phyloP scores from a whole-genome alignment of 2,329 filamentous ascomycete genomes.

The Rhinocladiella mackenziei region DNA sequence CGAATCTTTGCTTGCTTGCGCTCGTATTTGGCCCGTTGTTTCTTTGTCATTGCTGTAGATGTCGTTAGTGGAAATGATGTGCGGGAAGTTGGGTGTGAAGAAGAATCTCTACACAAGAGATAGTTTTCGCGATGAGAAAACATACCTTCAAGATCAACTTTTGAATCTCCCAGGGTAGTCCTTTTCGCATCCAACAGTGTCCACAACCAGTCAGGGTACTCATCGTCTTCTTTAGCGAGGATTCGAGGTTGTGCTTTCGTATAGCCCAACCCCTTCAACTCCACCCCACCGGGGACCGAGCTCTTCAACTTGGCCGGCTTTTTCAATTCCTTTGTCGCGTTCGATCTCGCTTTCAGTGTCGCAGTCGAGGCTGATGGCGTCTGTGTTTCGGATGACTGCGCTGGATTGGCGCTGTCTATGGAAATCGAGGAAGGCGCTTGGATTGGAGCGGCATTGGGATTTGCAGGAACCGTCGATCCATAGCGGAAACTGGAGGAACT shows the following conservation, averaged over 20 bases:
- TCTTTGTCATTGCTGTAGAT: slow-evolving; percentile 40
- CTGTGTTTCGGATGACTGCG: slow-evolving; percentile 34
- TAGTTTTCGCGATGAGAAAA: neutral
- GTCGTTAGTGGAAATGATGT: slow-evolving; percentile 2
- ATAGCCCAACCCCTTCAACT: slow-evolving; percentile 44
- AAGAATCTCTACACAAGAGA: too few relatives aligned
- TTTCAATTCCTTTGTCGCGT: slow-evolving; percentile 32
- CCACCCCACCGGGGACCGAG: slow-evolving; percentile 40
- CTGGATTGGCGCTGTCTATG: slow-evolving; percentile 12
- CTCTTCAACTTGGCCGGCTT: slow-evolving; percentile 34
- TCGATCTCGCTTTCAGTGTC: slow-evolving; percentile 11
- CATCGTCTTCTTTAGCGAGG: slow-evolving; percentile 44
- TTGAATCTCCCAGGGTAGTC: slow-evolving; percentile 34
- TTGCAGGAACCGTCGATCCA: slow-evolving; percentile 21
- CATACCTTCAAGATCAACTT: slow-evolving; percentile 41
- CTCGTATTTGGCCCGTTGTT: slow-evolving; percentile 45
- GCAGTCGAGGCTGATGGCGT: slow-evolving; percentile 21
- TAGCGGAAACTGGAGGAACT: slow-evolving; percentile 6
- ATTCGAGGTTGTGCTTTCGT: slow-evolving; percentile 46
- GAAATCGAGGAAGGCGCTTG: slow-evolving; percentile 21
- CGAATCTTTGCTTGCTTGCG: slow-evolving; percentile 45
- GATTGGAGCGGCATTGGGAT: slow-evolving; percentile 20
- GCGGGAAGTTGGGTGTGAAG: too few relatives aligned
- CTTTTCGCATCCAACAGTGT: slow-evolving; percentile 39
- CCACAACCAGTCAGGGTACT: slow-evolving; percentile 50